These are phyloP conservation scores for Candida ulmi DNA, from an alignment of 805 yeast species.

Conservation along the genomic window DNA sequence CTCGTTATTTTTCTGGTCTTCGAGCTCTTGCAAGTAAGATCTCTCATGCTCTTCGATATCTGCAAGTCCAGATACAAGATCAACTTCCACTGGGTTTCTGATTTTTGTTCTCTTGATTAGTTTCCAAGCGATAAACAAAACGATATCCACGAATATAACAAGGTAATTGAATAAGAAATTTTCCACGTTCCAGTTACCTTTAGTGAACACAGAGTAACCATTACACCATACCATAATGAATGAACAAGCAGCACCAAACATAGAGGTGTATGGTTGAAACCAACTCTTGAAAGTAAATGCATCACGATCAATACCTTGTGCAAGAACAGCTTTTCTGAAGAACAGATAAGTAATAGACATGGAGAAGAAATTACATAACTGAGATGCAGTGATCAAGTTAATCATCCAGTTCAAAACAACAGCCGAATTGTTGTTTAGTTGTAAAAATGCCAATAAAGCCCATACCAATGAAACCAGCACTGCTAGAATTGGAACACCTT, in stretches of 20 bases:
- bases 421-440: constrained; percentile 51
- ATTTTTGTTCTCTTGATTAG: constrained; percentile 41
- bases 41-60: constrained; percentile 58
- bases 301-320: constrained; percentile 44
- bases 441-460: constrained; percentile 62
- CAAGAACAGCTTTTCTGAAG: constrained; percentile 53
- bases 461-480: constrained; percentile 48
- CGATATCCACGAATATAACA: constrained; percentile 56
- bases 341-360: constrained; percentile 55
- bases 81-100: constrained; percentile 42
- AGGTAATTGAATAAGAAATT: constrained; percentile 66
- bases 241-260: constrained; percentile 40
- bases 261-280: constrained; percentile 56
- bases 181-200: constrained; percentile 57
- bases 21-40: constrained; percentile 12
- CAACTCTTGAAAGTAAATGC: constrained; percentile 46
- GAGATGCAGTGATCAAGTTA: constrained; percentile 66
- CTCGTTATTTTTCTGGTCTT: constrained; percentile 19
- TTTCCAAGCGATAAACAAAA: constrained; percentile 48
- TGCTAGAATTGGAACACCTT: constrained; percentile 67
- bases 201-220: constrained; percentile 68
- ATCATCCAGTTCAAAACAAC: constrained; percentile 69
- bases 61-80: constrained; percentile 45
- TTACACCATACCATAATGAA: constrained; percentile 50
- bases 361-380: constrained; percentile 53